Conservation (phyloP, 192 early-diverging fungal species). For the Backusella sp. region DNA sequence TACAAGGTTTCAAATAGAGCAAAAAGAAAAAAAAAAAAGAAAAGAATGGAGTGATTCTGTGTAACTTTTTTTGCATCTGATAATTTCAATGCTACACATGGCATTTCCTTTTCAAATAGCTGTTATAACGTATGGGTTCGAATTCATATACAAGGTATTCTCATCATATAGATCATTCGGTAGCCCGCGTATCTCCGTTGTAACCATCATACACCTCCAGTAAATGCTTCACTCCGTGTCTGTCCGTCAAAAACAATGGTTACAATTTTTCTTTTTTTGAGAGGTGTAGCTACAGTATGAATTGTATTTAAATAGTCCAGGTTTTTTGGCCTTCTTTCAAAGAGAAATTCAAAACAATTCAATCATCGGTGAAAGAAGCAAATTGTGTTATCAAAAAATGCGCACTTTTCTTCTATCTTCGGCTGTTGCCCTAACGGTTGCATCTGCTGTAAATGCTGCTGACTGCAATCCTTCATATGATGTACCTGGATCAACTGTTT, state of each 20-base stretch:
- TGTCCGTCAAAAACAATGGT: background rate
- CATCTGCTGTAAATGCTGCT: background rate
- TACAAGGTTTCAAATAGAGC: background rate
- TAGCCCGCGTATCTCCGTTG: background rate
- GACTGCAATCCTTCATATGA: slow-evolving; percentile 9
- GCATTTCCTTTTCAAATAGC: background rate
- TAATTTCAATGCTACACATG: background rate
- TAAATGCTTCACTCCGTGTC: background rate
- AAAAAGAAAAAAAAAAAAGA: background rate
- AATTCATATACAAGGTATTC: background rate
- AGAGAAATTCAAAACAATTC: background rate
- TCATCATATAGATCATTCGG: background rate
- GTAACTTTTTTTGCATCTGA: background rate
- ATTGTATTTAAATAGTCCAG: background rate
- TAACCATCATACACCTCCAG: background rate
- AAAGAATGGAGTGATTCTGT: background rate
- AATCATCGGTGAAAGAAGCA: background rate
- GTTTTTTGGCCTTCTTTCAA: background rate
- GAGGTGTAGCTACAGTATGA: background rate
- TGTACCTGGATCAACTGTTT: background rate
- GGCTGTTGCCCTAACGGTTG: background rate
- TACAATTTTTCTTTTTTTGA: background rate
- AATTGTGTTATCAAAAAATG: slow-evolving; percentile 4
- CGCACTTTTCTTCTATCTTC: background rate
- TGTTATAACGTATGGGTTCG: background rate